These are phyloP conservation scores for Mycena floridula DNA, from an alignment of 768 basidiomycete species.

Conservation along the genomic window DNA sequence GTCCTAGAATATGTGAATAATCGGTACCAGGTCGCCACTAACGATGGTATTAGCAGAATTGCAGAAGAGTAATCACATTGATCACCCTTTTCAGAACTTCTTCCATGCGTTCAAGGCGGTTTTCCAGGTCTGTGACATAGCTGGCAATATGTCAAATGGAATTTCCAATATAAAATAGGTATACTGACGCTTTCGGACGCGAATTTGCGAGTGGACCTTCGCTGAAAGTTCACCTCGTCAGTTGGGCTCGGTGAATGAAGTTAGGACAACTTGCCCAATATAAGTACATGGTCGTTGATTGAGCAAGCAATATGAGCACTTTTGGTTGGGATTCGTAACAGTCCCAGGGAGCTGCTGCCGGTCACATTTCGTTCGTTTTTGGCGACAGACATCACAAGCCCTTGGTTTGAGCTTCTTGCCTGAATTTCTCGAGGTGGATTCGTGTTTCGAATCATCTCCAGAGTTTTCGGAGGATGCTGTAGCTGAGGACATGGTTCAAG, in stretches of 20 bases:
- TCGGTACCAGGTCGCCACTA: slow-evolving; percentile 60
- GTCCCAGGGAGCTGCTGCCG: slow-evolving; percentile 45
- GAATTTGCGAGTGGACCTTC: slow-evolving; percentile 50
- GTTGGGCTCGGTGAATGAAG: not conserved
- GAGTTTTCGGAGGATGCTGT: too few relatives aligned
- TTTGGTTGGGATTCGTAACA: too few relatives aligned
- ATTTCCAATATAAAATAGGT: slow-evolving; percentile 1
- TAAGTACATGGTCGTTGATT: slow-evolving; percentile 52
- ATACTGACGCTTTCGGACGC: slow-evolving; percentile 59
- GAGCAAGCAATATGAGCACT: slow-evolving; percentile 55
- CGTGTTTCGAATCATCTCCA: not conserved
- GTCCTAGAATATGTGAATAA: slow-evolving; percentile 58
- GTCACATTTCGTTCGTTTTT: slow-evolving; percentile 57
- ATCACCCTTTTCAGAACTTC: slow-evolving; percentile 45
- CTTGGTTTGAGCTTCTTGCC: slow-evolving; percentile 42
- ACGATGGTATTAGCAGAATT: not conserved
- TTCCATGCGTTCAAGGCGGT: slow-evolving; percentile 52
- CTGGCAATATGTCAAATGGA: slow-evolving; percentile 20
- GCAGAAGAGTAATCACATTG: not conserved
- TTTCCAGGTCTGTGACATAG: slow-evolving; percentile 54
- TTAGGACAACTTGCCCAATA: slow-evolving; percentile 22
- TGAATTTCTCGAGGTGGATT: not conserved
- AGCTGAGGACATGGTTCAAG: too few relatives aligned
- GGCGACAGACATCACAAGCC: slow-evolving; percentile 55
- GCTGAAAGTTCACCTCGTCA: slow-evolving; percentile 1